Conservation (phyloP, 2,329 filamentous ascomycete genomes). For the Penicillium sp. region DNA sequence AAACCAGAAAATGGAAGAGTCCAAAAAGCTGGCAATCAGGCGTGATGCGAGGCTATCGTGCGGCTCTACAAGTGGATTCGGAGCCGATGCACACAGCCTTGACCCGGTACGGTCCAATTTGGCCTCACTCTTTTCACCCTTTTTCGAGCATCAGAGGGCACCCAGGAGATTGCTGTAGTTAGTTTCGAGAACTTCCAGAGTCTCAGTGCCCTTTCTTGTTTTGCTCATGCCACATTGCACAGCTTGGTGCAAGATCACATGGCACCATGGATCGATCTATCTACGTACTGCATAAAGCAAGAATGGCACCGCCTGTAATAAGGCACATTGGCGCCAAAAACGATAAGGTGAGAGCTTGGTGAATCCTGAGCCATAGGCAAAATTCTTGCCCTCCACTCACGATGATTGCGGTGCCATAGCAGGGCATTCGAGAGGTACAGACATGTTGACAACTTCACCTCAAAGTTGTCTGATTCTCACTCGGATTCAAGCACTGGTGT, state of each 20-base stretch:
- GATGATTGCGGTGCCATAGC: not conserved
- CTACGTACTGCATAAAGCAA: slow-evolving; percentile 33
- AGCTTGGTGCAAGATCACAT: slow-evolving; percentile 10
- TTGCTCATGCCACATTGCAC: slow-evolving; percentile 3
- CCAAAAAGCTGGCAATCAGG: not conserved
- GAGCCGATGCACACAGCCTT: not conserved
- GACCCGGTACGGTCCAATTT: not conserved
- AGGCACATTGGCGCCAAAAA: not conserved
- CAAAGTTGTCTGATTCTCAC: not conserved
- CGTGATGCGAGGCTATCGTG: not conserved
- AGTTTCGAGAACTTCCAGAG: not conserved
- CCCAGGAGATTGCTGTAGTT: not conserved
- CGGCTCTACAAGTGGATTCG: slow-evolving; percentile 21
- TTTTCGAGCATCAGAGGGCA: not conserved
- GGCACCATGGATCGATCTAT: slow-evolving; percentile 29
- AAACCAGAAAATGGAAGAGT: not conserved
- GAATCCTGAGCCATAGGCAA: not conserved
- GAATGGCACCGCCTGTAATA: slow-evolving; percentile 3
- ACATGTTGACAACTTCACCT: not conserved
- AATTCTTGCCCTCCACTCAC: not conserved
- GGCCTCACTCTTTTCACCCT: not conserved
- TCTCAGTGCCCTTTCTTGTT: not conserved
- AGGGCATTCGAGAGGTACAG: not conserved
- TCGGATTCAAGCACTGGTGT: not conserved
- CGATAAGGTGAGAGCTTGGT: not conserved